Evolutionary conservation across 495 filamentous ascomycete species (phyloP).

Genomic region (Hypomontagnella monticulosa): DNA sequence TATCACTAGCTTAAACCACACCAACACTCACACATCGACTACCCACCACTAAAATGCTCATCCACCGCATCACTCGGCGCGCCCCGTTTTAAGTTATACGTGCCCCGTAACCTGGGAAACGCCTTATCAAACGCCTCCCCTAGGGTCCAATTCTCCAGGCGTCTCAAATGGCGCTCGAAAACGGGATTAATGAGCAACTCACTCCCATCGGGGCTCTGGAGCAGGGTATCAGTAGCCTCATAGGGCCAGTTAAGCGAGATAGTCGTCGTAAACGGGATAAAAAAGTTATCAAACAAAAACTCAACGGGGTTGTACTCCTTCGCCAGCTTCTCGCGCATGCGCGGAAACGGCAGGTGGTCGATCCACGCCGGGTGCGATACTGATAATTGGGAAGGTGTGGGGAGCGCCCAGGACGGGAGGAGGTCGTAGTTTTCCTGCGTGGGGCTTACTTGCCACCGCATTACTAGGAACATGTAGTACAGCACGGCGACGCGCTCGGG

Average conservation of each 20-base stretch:
- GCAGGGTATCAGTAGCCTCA: slow-evolving; percentile 68
- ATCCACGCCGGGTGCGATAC: slow-evolving; percentile 78
- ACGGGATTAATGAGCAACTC: slow-evolving; percentile 80
- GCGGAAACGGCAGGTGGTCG: slow-evolving; percentile 79
- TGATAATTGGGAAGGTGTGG: slow-evolving; percentile 68
- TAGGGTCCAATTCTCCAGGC: slow-evolving; percentile 79
- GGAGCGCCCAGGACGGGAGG: slow-evolving; percentile 72
- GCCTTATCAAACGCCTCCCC: slow-evolving; percentile 71
- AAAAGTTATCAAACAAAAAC: slow-evolving; percentile 77
- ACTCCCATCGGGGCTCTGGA: slow-evolving; percentile 63
- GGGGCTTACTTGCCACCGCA: slow-evolving; percentile 83
- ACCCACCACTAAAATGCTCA: slow-evolving; percentile 21
- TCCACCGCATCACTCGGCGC: slow-evolving; percentile 1
- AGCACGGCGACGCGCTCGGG: slow-evolving; percentile 82
- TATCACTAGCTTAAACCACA: not conserved
- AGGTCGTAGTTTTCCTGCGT: slow-evolving; percentile 78
- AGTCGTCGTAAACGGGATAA: slow-evolving; percentile 78
- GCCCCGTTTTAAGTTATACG: slow-evolving; percentile 50
- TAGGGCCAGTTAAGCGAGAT: slow-evolving; percentile 82
- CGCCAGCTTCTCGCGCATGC: slow-evolving; percentile 72
- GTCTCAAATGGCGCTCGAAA: slow-evolving; percentile 76
- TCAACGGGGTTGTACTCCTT: slow-evolving; percentile 52
- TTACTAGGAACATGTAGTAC: slow-evolving; percentile 83
- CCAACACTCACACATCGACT: not conserved
- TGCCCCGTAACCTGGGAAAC: slow-evolving; percentile 69